Base-by-base conservation (phyloP, 2,329 filamentous ascomycete species). In the Tolypocladium capitatum region DNA sequence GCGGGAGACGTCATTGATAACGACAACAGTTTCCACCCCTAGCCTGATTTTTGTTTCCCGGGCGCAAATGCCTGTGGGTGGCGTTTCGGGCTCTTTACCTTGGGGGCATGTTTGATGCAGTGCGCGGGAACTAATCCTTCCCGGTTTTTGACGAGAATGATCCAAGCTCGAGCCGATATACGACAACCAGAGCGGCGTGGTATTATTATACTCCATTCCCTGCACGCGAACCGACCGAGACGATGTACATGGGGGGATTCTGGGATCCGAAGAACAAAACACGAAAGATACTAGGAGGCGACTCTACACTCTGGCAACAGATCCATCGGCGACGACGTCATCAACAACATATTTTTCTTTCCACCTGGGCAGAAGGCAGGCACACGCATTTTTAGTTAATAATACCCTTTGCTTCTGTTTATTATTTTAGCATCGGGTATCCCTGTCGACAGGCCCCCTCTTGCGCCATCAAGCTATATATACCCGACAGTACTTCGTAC, bases 261-360 rank as follows among this genome's bases (percentile, higher is more conserved):
- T n/a, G 38, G 38, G 18, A 33, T 42, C 20, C 18, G 20, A 34
- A 30, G 34, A 45, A 42, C n/a, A 43, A 28, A 48, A 48, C n/a
- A 16, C 43, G 34, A 46, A 55, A 52, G 50, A 51, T 49, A n/a
- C n/a, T n/a, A 48, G 46, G 53, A 55, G 53, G 53, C 56, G 42
- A 58, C 52, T 58, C 52, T 53, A 53, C 51, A 55, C 45, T 57
- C 58, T 60, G 58, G 57, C 58, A 67, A 66, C 56, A 64, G 63
- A 36, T 54, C 55, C 27, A 59, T 62, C 45, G 54, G 56, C 52
- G 44, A 60, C 59, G 51, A 52, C 50, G 47, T 40, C 45, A 42
- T 36, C 44, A 36, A 27, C 46, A 5, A 40, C 27, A 28, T 21
- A 7, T n/a, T n/a, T n/a, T n/a, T 27, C 13, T n/a, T 30, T 4